Percentiles rank a stretch among this genome's conserved stretches.
Conservation (phyloP, 345 rosid genomes). For the Microcos paniculata region DNA sequence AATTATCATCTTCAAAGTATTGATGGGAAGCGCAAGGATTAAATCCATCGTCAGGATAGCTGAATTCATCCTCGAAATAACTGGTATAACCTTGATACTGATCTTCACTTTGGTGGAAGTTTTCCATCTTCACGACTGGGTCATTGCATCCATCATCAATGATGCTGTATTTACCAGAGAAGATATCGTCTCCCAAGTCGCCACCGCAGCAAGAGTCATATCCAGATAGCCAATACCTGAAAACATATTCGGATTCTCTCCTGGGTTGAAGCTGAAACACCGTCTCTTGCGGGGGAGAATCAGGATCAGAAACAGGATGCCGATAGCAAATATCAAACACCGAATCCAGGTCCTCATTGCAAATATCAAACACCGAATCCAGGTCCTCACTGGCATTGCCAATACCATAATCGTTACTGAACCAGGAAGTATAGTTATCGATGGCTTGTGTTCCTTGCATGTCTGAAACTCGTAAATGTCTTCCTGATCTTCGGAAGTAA, state of each 20-base stretch:
- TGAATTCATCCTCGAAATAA: background rate
- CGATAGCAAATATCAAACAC: background rate
- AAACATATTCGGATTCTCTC: background rate
- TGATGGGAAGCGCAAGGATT: background rate
- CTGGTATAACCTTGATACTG: background rate
- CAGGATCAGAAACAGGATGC: background rate
- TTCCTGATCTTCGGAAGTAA: background rate
- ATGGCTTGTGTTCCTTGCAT: background rate
- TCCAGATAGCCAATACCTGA: background rate
- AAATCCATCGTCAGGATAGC: background rate
- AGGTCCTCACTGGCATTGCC: background rate
- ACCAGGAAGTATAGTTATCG: conserved; percentile 4
- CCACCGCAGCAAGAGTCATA: conserved; percentile 2
- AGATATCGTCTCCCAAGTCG: background rate
- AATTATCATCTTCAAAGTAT: background rate
- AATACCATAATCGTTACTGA: background rate
- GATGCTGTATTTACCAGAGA: background rate
- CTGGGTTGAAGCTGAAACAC: background rate
- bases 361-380: background rate
- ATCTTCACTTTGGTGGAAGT: background rate
- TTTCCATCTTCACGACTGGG: background rate
- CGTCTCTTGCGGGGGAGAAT: background rate
- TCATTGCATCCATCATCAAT: background rate
- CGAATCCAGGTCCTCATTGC: background rate
- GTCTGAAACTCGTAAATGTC: no score